Evolutionary conservation across 2,329 filamentous ascomycete species (phyloP).

Genomic region (Pseudocercospora pini-densiflorae): DNA sequence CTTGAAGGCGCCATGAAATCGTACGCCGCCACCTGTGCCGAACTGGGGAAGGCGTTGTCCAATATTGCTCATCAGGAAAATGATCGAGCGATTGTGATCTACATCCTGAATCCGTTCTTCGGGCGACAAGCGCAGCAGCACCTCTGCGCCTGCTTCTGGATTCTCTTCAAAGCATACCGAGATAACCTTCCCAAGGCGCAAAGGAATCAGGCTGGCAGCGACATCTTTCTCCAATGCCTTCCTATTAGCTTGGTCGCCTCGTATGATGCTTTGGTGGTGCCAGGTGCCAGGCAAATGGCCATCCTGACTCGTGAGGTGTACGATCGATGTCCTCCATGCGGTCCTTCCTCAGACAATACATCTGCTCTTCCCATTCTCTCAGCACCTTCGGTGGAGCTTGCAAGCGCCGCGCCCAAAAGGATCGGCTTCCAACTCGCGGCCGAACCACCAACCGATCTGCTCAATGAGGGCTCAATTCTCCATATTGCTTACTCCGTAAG

Average conservation of each 20-base stretch:
- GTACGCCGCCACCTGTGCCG: slow-evolving; percentile 30
- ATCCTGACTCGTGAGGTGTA: slow-evolving; percentile 71
- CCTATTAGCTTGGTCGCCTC: slow-evolving; percentile 71
- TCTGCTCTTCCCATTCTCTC: slow-evolving; percentile 55
- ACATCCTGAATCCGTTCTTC: slow-evolving; percentile 71
- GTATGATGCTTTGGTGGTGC: slow-evolving; percentile 65
- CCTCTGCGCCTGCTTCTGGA: slow-evolving; percentile 74
- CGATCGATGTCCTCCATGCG: slow-evolving; percentile 66
- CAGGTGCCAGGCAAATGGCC: slow-evolving; percentile 62
- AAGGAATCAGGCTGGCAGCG: slow-evolving; percentile 49
- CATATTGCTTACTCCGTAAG: slow-evolving; percentile 81
- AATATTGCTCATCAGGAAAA: slow-evolving; percentile 31
- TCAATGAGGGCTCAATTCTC: slow-evolving; percentile 79
- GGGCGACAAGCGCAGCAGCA: slow-evolving; percentile 53
- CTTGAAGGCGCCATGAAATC: slow-evolving; percentile 29
- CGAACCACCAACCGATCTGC: slow-evolving; percentile 71
- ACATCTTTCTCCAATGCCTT: slow-evolving; percentile 78
- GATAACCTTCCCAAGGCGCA: slow-evolving; percentile 68
- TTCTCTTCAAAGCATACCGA: slow-evolving; percentile 69
- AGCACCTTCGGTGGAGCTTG: slow-evolving; percentile 73
- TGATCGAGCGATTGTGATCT: slow-evolving; percentile 68
- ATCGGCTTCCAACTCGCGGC: slow-evolving; percentile 76
- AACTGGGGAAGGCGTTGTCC: slow-evolving; percentile 36
- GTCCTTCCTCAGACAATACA: slow-evolving; percentile 26
- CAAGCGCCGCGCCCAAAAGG: slow-evolving; percentile 68